A percentile compares a stretch with the other conserved stretches of the same genome.
These are phyloP conservation scores for Hericium coralloides DNA, from an alignment of 768 basidiomycete species.

Conservation along the genomic window DNA sequence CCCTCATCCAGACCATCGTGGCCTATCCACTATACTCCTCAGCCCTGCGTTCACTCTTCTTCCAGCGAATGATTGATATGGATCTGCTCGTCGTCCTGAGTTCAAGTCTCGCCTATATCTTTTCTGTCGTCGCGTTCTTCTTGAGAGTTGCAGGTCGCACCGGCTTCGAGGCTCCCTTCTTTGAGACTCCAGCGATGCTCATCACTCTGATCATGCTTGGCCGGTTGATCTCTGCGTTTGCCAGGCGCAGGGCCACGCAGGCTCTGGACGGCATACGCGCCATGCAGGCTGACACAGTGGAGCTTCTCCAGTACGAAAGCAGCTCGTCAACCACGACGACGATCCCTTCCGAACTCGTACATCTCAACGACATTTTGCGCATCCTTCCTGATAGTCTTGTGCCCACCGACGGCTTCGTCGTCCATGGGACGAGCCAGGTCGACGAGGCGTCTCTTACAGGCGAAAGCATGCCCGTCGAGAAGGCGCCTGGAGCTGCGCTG, in stretches of 20 bases:
- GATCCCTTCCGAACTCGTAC: slow-evolving; percentile 24
- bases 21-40: slow-evolving; percentile 29
- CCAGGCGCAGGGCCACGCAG: slow-evolving; percentile 25
- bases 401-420: slow-evolving; percentile 31
- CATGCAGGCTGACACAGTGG: slow-evolving; percentile 24
- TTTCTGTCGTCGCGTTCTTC: slow-evolving; percentile 31
- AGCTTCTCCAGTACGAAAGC: slow-evolving; percentile 20
- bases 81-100: slow-evolving; percentile 30
- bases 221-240: slow-evolving; percentile 27
- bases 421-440: slow-evolving; percentile 26
- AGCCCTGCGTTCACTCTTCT: slow-evolving; percentile 27
- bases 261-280: slow-evolving; percentile 26
- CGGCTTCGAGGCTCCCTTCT: slow-evolving; percentile 26
- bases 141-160: slow-evolving; percentile 21
- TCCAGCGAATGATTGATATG: slow-evolving; percentile 29
- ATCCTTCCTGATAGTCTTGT: slow-evolving; percentile 26
- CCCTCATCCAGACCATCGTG: slow-evolving; percentile 27
- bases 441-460: slow-evolving; percentile 38
- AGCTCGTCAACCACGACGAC: slow-evolving; percentile 4
- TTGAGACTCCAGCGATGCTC: slow-evolving; percentile 35
- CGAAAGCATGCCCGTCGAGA: slow-evolving; percentile 30
- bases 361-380: slow-evolving; percentile 28
- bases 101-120: slow-evolving; percentile 31
- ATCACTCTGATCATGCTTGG: slow-evolving; percentile 34
- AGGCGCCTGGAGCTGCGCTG: slow-evolving; percentile 23